Conservation (phyloP, 2,329 filamentous ascomycete genomes). For the Dryadomyces sulphureus region DNA sequence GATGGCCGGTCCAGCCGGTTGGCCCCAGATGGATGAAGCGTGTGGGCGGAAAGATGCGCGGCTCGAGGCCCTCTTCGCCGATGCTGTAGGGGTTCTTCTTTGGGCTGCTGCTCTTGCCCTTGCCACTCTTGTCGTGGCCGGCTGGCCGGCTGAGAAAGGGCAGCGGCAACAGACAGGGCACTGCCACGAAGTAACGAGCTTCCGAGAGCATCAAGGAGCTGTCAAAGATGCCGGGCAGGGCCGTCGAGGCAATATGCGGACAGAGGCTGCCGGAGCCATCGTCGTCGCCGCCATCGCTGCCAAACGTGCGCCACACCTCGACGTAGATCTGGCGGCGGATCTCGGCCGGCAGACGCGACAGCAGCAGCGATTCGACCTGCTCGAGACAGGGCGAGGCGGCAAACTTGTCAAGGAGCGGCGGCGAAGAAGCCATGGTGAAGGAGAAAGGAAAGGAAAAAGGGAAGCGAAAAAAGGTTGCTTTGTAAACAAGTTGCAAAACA, state of each 20-base stretch:
- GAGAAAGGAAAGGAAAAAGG: too few species aligned
- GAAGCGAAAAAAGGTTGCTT: background rate
- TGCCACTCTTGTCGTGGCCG: background rate
- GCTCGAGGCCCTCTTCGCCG: background rate
- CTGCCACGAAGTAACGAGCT: background rate
- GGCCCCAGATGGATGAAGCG: background rate
- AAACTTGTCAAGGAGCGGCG: background rate
- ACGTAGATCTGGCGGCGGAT: slow-evolving; percentile 18
- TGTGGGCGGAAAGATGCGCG: background rate
- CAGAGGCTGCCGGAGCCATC: background rate
- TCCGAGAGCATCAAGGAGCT: background rate
- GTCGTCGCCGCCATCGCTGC: slow-evolving; percentile 1
- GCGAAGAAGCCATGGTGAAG: background rate
- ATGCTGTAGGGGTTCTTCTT: background rate
- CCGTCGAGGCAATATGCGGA: slow-evolving; percentile 11
- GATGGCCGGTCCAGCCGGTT: background rate
- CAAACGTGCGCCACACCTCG: slow-evolving; percentile 14
- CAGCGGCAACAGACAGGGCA: background rate
- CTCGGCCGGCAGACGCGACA: slow-evolving; percentile 15
- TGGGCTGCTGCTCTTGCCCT: too few species aligned
- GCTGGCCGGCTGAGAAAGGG: too few species aligned
- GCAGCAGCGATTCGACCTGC: slow-evolving; percentile 24
- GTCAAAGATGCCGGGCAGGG: background rate
- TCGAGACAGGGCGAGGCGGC: slow-evolving; percentile 16
- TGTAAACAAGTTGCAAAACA: background rate